Conservation (phyloP, 2,329 filamentous ascomycete genomes). For the Nectriaceae sp. region DNA sequence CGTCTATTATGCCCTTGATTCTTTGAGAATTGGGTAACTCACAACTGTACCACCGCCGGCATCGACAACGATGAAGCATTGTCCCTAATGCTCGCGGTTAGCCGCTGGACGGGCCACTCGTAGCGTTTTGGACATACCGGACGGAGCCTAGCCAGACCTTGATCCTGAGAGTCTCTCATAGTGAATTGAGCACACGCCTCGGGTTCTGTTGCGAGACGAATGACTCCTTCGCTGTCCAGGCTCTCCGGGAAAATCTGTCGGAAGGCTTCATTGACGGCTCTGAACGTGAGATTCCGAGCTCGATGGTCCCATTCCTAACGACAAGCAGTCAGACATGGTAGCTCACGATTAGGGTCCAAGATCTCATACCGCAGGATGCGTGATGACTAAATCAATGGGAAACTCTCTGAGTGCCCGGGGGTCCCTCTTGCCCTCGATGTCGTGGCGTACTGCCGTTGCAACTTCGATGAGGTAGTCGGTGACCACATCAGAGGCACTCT, state of each 20-base stretch:
- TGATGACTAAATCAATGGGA: slow-evolving; percentile 15
- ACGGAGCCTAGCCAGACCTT: not conserved
- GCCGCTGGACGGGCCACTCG: too few relatives aligned
- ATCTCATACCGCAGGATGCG: slow-evolving; percentile 11
- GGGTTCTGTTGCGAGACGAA: slow-evolving; percentile 11
- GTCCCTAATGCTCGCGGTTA: slow-evolving; percentile 1
- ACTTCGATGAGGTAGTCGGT: slow-evolving; percentile 12
- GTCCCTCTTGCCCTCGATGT: slow-evolving; percentile 7
- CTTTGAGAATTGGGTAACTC: not conserved
- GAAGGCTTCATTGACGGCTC: slow-evolving; percentile 13
- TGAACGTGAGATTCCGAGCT: slow-evolving; percentile 12
- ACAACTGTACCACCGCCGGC: slow-evolving; percentile 18
- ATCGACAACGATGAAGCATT: slow-evolving; percentile 17
- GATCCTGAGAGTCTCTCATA: slow-evolving; percentile 2
- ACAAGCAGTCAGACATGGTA: not conserved
- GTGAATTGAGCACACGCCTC: slow-evolving; percentile 17
- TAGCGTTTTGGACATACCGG: not conserved
- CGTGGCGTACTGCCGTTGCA: slow-evolving; percentile 1
- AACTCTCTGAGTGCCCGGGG: slow-evolving; percentile 4
- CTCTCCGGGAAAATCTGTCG: slow-evolving; percentile 5
- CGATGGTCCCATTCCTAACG: slow-evolving; percentile 15
- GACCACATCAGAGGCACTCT: slow-evolving; percentile 12
- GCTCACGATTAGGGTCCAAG: too few relatives aligned
- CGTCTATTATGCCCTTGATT: not conserved
- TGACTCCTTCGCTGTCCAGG: not conserved